Evolutionary conservation across 1,284 basidiomycete genomes (phyloP).

Genomic region (Wallemia mellicola): DNA sequence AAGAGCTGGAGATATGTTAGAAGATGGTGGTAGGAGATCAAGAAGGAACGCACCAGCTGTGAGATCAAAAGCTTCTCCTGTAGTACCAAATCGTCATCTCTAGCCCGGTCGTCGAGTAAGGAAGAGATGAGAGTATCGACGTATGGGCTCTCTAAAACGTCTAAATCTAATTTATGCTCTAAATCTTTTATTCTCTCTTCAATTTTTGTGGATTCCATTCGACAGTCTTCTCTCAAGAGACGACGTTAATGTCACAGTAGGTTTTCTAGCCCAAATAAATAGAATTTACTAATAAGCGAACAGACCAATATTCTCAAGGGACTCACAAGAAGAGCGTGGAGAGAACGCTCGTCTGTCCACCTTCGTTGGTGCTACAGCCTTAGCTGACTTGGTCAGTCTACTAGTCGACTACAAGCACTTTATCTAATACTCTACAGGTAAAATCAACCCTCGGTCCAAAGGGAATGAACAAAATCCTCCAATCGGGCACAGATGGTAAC

Average conservation of each 20-base stretch:
- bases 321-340: slow-evolving; percentile 93
- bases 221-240: neutral
- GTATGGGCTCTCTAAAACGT: neutral
- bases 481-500: slow-evolving; percentile 67
- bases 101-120: neutral
- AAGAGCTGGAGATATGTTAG: neutral
- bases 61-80: neutral
- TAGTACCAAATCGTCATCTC: neutral
- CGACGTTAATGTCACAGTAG: neutral
- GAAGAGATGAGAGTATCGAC: neutral
- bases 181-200: neutral
- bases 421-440: slow-evolving; percentile 17
- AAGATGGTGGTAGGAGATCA: neutral
- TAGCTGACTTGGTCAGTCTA: slow-evolving; percentile 54
- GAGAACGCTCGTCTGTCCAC: slow-evolving; percentile 95
- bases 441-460: slow-evolving; percentile 96
- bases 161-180: neutral
- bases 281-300: neutral
- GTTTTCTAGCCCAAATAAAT: neutral
- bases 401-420: too few relatives aligned
- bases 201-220: neutral
- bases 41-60: neutral
- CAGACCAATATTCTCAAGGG: slow-evolving; percentile 3
- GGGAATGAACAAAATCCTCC: slow-evolving; percentile 84
- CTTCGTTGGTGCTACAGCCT: slow-evolving; percentile 83